Evolutionary conservation across 306 rosid genomes (phyloP), one percentile per base, ranked within the genome.

Genomic region (Quercus robur): DNA sequence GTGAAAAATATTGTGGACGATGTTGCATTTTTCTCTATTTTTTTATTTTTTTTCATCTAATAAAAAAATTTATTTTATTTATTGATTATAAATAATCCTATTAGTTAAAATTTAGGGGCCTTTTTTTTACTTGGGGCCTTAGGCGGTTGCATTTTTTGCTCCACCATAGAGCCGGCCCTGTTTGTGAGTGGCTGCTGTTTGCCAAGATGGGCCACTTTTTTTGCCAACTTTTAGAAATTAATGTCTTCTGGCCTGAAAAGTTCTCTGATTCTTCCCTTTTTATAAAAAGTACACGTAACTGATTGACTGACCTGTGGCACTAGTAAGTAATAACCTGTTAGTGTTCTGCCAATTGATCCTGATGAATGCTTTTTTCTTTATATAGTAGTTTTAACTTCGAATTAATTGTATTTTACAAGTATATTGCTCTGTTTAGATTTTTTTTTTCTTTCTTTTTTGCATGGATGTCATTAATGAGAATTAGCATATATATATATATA

Each of bases 141-240:
- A n/a, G n/a, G n/a, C n/a, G n/a, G n/a, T n/a, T n/a, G n/a, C n/a
- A n/a, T n/a, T n/a, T n/a, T n/a, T n/a, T n/a, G n/a, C n/a, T n/a
- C n/a, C n/a, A n/a, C n/a, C n/a, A n/a, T n/a, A n/a, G n/a, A n/a
- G n/a, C n/a, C n/a, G n/a, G n/a, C n/a, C n/a, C n/a, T n/a, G 59
- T 70, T 82, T 82, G 67, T 78, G 56, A 59, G 38, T 73, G 8
- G 73, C 26, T 71, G 56, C 64, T 31, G 26, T 72, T 31, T 10
- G 31, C 56, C 41, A 54, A 78, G 73, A 71, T 70, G n/a, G 54
- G 70, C 35, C 26, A 75, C 15, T 30, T 1, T 38, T 64, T 64
- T 11, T 59, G 56, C 74, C n/a, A 57, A n/a, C 5, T 73, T 51
- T 74, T 52, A 70, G 20, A 19, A 58, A 25, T 62, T 35, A 70